Base-by-base conservation (phyloP, 2,329 filamentous ascomycete species). In the Penicillium griseofulvum region DNA sequence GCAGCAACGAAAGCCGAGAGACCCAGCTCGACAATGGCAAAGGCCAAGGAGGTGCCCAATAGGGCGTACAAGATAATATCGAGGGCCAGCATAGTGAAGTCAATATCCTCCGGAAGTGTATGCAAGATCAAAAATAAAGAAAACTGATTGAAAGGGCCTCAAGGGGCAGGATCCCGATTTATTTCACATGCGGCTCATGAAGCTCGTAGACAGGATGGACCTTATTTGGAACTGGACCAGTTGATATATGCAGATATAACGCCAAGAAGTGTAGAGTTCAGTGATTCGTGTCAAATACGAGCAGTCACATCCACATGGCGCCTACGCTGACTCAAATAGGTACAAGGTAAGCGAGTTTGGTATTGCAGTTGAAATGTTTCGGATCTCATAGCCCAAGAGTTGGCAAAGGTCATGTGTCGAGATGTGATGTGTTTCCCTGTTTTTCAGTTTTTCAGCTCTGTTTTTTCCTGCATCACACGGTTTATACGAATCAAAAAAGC, bases 1-100 rank as follows among this genome's bases (percentile, higher is more conserved):
- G 56, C 55, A 7, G 58, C 48, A 1, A 60, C 44, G 54, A 65
- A 65, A 31, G 57, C 68, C 9, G 55, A 49, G 8, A 71, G 51
- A n/a, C 68, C 69, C 14, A 71, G 53, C 49, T 71, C 67, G 10
- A 69, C 42, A 28, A 70, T 56, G 12, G 67, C 60, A 41, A 68
- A 70, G 55, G 50, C 54, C 17, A 70, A 43, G 2, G 59, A 58
- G 2, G 60, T 62, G 44, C 62, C 57, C 36, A 69, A 55, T 19
- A 71, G 59, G 50, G 56, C 52, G 43, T 64, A 58, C 9, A 71
- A 58, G 28, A 62, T 53, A 38, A 66, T 62, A 50, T 64, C 58
- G 48, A 69, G 59, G n/a, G 53, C 55, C 29, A 58, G n/a, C 63
- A 65, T 65, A 37, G 22, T 55, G 46, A 39, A 26, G n/a, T 44